Percentiles rank a stretch among this genome's conserved stretches.
Conservation (phyloP, 306 rosid genomes). For the Sesbania bispinosa region DNA sequence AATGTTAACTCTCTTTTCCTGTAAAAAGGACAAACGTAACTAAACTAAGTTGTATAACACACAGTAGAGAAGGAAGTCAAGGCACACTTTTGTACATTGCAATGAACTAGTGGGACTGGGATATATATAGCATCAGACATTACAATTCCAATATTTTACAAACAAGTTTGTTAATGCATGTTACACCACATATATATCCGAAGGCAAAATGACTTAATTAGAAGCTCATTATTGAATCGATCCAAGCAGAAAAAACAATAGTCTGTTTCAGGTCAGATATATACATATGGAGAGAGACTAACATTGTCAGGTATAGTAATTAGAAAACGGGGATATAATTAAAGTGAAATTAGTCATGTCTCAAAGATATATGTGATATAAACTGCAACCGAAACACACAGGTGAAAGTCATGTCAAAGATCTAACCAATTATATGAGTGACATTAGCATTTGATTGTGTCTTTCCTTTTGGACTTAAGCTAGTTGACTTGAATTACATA, state of each 20-base stretch:
- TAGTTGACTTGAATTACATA: not conserved
- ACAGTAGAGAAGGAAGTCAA: not conserved
- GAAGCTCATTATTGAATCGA: not conserved
- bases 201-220: not conserved
- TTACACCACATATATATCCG: too few relatives aligned
- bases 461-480: constrained; percentile 2
- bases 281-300: constrained; percentile 4
- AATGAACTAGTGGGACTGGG: constrained; percentile 14
- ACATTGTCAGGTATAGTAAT: constrained; percentile 9
- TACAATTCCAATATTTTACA: too few relatives aligned
- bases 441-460: constrained; percentile 26
- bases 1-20: not conserved
- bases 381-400: constrained; percentile 17
- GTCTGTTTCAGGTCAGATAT: not conserved
- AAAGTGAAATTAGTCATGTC: not conserved
- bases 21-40: not conserved
- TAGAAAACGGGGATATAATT: not conserved
- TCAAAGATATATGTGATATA: constrained; percentile 12
- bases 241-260: not conserved
- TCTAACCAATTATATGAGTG: not conserved
- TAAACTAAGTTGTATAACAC: constrained; percentile 17
- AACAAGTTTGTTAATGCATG: too few relatives aligned
- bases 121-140: constrained; percentile 13
- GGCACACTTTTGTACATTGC: constrained; percentile 2
- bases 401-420: constrained; percentile 29